These are phyloP conservation scores for Phylloporus sp. DNA, from an alignment of 768 basidiomycete species.

Conservation along the genomic window DNA sequence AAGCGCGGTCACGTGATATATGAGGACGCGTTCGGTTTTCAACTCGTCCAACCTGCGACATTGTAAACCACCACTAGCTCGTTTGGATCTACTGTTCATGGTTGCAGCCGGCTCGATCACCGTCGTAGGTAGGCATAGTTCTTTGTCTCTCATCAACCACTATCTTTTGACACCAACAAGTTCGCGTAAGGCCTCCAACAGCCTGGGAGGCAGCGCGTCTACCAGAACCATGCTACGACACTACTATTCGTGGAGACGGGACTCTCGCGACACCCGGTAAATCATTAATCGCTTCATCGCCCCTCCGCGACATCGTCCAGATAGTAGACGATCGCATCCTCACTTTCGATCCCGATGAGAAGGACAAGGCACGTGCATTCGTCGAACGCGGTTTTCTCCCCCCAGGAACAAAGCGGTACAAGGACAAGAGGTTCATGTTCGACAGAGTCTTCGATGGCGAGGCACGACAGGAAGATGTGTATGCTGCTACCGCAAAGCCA, in stretches of 20 bases:
- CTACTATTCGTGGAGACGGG: conserved; percentile 77
- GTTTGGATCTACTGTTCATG: conserved; percentile 38
- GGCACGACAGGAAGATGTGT: conserved; percentile 81
- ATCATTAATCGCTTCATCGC: conserved; percentile 46
- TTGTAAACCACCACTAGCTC: not conserved
- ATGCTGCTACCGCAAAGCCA: conserved; percentile 79
- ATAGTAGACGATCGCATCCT: conserved; percentile 92
- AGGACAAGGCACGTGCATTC: conserved; percentile 73
- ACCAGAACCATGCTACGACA: conserved; percentile 68
- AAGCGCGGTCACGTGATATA: conserved; percentile 30
- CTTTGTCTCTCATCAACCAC: not conserved
- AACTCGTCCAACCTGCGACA: conserved; percentile 18
- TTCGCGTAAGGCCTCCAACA: conserved; percentile 87
- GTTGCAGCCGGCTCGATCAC: conserved; percentile 84
- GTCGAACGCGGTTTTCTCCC: conserved; percentile 81
- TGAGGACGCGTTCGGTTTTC: conserved; percentile 28
- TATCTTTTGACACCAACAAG: conserved; percentile 37
- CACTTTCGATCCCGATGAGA: conserved; percentile 94
- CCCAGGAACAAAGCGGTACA: conserved; percentile 88
- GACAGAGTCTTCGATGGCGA: conserved; percentile 86
- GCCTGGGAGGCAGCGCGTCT: conserved; percentile 80
- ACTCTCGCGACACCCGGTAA: conserved; percentile 66
- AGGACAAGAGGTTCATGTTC: conserved; percentile 96
- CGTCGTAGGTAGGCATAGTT: conserved; percentile 58
- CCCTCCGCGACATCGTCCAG: conserved; percentile 74